Evolutionary conservation across 345 rosid genomes (phyloP).

Genomic region (Chamaenerion angustifolium): DNA sequence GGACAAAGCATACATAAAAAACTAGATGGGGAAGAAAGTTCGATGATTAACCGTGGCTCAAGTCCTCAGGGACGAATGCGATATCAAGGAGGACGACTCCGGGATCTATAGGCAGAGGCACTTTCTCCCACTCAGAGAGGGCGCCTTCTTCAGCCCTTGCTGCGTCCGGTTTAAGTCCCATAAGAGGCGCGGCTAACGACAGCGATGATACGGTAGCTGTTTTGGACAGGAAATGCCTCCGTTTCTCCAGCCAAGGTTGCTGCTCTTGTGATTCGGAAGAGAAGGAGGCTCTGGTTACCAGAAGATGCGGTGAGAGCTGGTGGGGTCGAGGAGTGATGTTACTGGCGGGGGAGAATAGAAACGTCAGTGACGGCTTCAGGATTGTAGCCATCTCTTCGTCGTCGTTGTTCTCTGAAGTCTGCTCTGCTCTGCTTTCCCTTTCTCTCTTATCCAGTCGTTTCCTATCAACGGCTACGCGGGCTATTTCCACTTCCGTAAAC

Average conservation of each 20-base stretch:
- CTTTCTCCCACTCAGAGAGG: slow-evolving; percentile 74
- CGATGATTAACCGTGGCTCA: slow-evolving; percentile 34
- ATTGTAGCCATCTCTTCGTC: slow-evolving; percentile 18
- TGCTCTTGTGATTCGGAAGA: background rate
- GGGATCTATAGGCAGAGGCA: slow-evolving; percentile 62
- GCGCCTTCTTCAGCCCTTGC: slow-evolving; percentile 27
- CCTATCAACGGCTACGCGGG: slow-evolving; percentile 25
- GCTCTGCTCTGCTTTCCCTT: no score
- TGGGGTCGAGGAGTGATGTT: slow-evolving; percentile 5
- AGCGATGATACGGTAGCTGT: slow-evolving; percentile 9
- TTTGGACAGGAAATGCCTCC: slow-evolving; percentile 8
- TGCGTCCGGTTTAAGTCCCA: background rate
- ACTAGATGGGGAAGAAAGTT: background rate
- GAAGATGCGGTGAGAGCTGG: slow-evolving; percentile 3
- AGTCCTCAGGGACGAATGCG: slow-evolving; percentile 73
- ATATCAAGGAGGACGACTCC: slow-evolving; percentile 95
- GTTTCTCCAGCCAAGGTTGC: background rate
- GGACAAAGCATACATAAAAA: background rate
- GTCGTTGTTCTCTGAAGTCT: no score
- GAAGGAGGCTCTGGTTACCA: slow-evolving; percentile 4
- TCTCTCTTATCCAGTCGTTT: no score
- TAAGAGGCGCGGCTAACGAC: slow-evolving; percentile 8
- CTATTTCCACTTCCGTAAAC: slow-evolving; percentile 13
- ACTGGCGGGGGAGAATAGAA: slow-evolving; percentile 11
- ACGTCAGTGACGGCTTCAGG: slow-evolving; percentile 22